A percentile compares a stretch with the other conserved stretches of the same genome.
These are phyloP conservation scores for Candolleomyces eurysporus DNA, from an alignment of 768 basidiomycete species.

Conservation along the genomic window DNA sequence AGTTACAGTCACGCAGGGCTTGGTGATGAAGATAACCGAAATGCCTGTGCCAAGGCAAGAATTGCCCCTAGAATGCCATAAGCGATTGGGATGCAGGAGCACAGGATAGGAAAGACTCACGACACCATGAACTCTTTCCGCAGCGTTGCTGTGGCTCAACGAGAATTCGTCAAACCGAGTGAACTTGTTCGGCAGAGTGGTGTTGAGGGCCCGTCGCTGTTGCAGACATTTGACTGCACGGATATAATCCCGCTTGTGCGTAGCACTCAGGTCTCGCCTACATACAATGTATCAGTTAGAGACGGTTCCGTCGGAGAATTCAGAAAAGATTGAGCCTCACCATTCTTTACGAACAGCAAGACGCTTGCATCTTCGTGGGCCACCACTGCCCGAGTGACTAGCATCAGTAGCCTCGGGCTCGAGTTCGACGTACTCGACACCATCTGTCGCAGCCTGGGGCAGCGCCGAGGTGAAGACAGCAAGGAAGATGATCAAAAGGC, in stretches of 20 bases:
- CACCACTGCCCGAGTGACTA: background rate
- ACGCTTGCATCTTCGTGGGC: background rate
- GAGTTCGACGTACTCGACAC: background rate
- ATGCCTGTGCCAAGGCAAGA: conserved; percentile 26
- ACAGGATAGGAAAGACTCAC: conserved; percentile 9
- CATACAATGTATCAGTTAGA: background rate
- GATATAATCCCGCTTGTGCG: conserved; percentile 2
- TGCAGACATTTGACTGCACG: conserved; percentile 6
- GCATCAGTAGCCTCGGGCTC: background rate
- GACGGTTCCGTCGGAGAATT: too few species aligned
- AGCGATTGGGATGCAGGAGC: background rate
- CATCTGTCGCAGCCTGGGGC: background rate
- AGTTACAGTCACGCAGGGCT: conserved; percentile 22
- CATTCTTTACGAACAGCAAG: conserved; percentile 6
- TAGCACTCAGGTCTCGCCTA: conserved; percentile 4
- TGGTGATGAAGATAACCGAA: conserved; percentile 20
- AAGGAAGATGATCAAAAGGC: background rate
- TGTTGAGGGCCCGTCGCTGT: background rate
- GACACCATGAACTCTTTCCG: conserved; percentile 19
- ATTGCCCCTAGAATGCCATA: conserved; percentile 18
- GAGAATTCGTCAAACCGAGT: conserved; percentile 24
- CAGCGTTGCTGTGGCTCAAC: conserved; percentile 18
- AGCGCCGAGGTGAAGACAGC: background rate
- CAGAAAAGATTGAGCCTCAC: background rate
- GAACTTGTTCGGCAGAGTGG: background rate